Evolutionary conservation across 257 asterid genomes (phyloP).

Genomic region (Cruciata laevipes): DNA sequence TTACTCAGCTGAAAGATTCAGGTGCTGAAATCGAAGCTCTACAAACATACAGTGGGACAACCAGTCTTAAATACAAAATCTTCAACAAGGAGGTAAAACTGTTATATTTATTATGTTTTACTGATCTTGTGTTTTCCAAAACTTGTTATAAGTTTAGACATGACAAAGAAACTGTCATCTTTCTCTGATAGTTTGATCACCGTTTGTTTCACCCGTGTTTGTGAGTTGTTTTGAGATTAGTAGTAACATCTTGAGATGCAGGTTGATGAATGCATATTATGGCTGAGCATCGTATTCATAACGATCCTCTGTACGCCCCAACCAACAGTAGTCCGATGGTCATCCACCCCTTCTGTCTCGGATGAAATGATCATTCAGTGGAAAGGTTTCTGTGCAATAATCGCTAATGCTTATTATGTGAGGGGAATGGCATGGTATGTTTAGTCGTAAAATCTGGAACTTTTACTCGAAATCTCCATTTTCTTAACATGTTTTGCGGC

Average conservation of each 20-base stretch:
- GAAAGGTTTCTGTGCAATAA: constrained; percentile 96
- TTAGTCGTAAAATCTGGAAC: background rate
- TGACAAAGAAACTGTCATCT: too few species aligned
- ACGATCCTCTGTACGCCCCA: constrained; percentile 93
- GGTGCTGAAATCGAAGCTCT: constrained; percentile 74
- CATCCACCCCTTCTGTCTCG: constrained; percentile 73
- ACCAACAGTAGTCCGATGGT: constrained; percentile 95
- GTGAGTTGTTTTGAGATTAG: background rate
- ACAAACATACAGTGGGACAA: constrained; percentile 59
- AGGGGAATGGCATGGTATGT: constrained; percentile 99
- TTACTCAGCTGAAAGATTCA: constrained; percentile 63
- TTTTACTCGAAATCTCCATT: background rate
- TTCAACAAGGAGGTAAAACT: constrained; percentile 53
- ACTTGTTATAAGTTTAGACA: background rate
- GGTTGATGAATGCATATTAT: constrained; percentile 88
- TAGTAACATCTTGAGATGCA: constrained; percentile 20
- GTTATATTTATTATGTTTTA: background rate
- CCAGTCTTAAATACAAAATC: constrained; percentile 63
- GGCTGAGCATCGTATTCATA: constrained; percentile 83
- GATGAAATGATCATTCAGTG: constrained; percentile 58
- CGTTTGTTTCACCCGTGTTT: background rate
- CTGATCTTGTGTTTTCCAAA: background rate
- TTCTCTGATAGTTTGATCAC: background rate
- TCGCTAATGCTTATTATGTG: constrained; percentile 87
- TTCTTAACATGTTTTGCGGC: background rate